phyloP scores from a whole-genome alignment of 2,329 filamentous ascomycete species.

The Leptodontidium sp. region DNA sequence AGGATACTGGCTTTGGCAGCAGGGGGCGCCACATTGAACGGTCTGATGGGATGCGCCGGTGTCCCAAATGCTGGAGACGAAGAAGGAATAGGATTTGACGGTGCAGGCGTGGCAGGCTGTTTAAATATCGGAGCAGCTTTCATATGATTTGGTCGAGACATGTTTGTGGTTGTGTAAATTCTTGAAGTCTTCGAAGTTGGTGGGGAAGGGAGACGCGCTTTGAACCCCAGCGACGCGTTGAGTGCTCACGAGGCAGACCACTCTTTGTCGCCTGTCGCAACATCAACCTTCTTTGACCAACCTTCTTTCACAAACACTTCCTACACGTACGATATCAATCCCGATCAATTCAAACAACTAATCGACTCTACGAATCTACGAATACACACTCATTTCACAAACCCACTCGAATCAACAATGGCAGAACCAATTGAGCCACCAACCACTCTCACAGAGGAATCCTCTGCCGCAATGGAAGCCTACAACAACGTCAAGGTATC shows the following conservation, averaged over 20 bases:
- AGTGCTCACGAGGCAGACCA: conserved; percentile 21
- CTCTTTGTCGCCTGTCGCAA: conserved; percentile 22
- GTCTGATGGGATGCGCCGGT: conserved; percentile 79
- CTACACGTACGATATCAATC: not conserved
- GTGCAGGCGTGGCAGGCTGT: conserved; percentile 39
- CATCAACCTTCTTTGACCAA: conserved; percentile 4
- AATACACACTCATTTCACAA: not conserved
- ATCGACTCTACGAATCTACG: conserved; percentile 1
- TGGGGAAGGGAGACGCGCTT: conserved; percentile 30
- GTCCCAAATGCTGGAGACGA: conserved; percentile 93
- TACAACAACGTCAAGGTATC: conserved; percentile 61
- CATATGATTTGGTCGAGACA: conserved; percentile 40
- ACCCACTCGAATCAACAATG: conserved; percentile 33
- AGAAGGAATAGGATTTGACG: conserved; percentile 73
- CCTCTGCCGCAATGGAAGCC: conserved; percentile 40
- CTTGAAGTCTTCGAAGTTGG: conserved; percentile 9
- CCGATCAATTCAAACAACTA: not conserved
- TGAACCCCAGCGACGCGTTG: conserved; percentile 6
- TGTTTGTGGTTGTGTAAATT: conserved; percentile 24
- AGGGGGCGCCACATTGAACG: conserved; percentile 53
- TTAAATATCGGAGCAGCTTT: conserved; percentile 44
- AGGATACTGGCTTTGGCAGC: conserved; percentile 63
- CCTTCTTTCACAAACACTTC: conserved; percentile 11
- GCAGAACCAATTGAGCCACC: conserved; percentile 43
- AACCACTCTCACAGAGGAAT: conserved; percentile 34